A percentile compares a stretch with the other conserved stretches of the same genome.
Evolutionary conservation across 2,329 filamentous ascomycete species (phyloP).

Genomic region (Alternaria rosae): DNA sequence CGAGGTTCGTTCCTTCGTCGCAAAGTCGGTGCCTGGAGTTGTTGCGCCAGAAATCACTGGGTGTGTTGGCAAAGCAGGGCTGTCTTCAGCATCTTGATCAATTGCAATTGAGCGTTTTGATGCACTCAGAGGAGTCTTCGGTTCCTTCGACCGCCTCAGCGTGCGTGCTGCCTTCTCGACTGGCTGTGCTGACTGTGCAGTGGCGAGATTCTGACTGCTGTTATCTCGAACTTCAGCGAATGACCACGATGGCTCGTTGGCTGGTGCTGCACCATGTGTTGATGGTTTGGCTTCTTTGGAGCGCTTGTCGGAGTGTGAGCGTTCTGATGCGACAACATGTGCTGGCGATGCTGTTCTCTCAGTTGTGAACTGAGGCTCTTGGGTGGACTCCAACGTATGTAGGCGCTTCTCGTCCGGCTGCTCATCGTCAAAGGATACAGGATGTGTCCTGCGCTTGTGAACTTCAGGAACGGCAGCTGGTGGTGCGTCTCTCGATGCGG

Average conservation of each 20-base stretch:
- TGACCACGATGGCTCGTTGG: conserved; percentile 45
- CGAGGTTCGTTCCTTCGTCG: conserved; percentile 47
- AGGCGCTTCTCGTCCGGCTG: conserved; percentile 46
- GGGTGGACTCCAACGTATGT: conserved; percentile 31
- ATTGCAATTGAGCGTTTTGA: conserved; percentile 13
- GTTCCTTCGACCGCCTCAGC: conserved; percentile 33
- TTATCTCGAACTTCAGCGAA: conserved; percentile 54
- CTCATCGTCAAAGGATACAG: conserved; percentile 40
- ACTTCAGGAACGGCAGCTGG: conserved; percentile 19
- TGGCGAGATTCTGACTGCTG: conserved; percentile 55
- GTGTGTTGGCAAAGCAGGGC: conserved; percentile 39
- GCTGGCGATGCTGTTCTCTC: conserved; percentile 14
- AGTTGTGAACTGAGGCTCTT: conserved; percentile 9
- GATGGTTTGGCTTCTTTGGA: conserved; percentile 5
- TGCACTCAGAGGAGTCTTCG: conserved; percentile 25
- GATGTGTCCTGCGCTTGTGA: conserved; percentile 47
- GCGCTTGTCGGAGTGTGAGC: background rate
- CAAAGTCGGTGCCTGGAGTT: conserved; percentile 42
- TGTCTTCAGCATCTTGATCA: conserved; percentile 21
- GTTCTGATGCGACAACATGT: conserved; percentile 1
- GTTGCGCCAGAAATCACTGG: conserved; percentile 17
- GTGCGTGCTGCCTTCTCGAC: conserved; percentile 24
- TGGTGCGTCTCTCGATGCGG: conserved; percentile 8
- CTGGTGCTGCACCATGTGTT: conserved; percentile 14
- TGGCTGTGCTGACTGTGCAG: conserved; percentile 45